Evolutionary conservation across 805 yeast species (phyloP).

Genomic region (Barnettozyma vustinii): DNA sequence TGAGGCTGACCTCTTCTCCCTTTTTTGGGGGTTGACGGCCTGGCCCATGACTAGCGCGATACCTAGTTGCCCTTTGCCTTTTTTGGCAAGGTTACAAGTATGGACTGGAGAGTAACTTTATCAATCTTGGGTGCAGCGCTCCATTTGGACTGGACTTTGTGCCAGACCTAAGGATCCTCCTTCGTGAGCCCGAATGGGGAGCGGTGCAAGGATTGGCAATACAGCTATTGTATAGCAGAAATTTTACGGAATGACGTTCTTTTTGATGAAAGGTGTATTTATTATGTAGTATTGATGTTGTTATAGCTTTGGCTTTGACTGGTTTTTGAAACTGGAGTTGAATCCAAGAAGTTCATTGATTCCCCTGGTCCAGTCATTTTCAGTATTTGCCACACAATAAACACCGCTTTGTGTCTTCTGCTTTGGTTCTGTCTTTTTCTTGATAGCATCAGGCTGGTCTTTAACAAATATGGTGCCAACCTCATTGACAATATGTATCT

Average conservation of each 20-base stretch:
- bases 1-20: conserved; percentile 53
- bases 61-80: conserved; percentile 29
- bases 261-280: not conserved
- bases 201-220: conserved; percentile 45
- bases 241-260: not conserved
- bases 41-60: conserved; percentile 68
- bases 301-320: conserved; percentile 16
- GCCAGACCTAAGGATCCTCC: conserved; percentile 58
- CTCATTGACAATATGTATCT: conserved; percentile 65
- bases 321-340: conserved; percentile 71
- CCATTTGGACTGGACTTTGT: conserved; percentile 44
- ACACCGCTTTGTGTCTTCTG: conserved; percentile 47
- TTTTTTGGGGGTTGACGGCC: conserved; percentile 28
- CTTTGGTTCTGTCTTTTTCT: conserved; percentile 13
- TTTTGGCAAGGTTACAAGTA: conserved; percentile 24
- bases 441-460: conserved; percentile 42
- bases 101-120: conserved; percentile 58
- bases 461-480: conserved; percentile 54
- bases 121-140: conserved; percentile 73
- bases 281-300: not conserved
- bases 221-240: conserved; percentile 22
- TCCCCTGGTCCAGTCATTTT: conserved; percentile 89
- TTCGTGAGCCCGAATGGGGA: conserved; percentile 75
- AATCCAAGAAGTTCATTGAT: conserved; percentile 85
- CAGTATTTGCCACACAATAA: conserved; percentile 81